phyloP scores from a whole-genome alignment of 2,329 filamentous ascomycete genomes.

The Chaetomium globosum region DNA sequence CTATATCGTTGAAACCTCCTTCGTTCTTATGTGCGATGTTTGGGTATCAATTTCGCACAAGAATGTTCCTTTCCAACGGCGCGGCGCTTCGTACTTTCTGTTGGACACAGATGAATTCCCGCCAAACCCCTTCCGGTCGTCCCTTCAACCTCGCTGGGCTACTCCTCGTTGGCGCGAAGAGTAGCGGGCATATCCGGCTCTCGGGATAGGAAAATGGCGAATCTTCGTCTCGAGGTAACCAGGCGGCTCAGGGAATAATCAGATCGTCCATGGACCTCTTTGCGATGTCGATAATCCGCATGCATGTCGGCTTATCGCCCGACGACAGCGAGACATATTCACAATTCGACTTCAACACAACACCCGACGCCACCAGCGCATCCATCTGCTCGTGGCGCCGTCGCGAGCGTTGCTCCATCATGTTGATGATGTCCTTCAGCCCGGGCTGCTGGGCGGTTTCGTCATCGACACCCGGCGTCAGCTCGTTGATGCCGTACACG shows the following conservation, averaged over 20 bases:
- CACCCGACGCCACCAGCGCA: conserved; percentile 47
- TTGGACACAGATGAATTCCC: background rate
- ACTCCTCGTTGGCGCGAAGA: background rate
- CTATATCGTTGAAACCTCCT: background rate
- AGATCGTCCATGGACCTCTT: conserved; percentile 57
- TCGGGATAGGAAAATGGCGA: too few relatives aligned
- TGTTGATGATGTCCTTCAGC: conserved; percentile 56
- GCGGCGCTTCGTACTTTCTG: background rate
- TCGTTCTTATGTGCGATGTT: background rate
- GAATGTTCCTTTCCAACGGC: background rate
- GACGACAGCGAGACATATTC: conserved; percentile 39
- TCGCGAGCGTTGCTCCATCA: conserved; percentile 56
- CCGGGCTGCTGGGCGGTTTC: conserved; percentile 48
- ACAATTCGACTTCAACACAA: conserved; percentile 30
- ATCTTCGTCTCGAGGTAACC: background rate
- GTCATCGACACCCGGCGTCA: conserved; percentile 14
- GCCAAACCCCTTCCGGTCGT: background rate
- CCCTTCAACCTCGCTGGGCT: background rate
- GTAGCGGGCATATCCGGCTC: background rate
- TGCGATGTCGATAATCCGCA: conserved; percentile 58
- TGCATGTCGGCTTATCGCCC: conserved; percentile 50
- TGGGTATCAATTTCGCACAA: background rate
- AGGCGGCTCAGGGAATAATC: conserved; percentile 51
- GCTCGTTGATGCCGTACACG: conserved; percentile 55
- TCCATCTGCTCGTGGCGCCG: conserved; percentile 56